Percentiles rank a stretch among this genome's conserved stretches.
phyloP scores from a whole-genome alignment of 176 grass and related monocot species.

The Cenchrus fungigraminus region DNA sequence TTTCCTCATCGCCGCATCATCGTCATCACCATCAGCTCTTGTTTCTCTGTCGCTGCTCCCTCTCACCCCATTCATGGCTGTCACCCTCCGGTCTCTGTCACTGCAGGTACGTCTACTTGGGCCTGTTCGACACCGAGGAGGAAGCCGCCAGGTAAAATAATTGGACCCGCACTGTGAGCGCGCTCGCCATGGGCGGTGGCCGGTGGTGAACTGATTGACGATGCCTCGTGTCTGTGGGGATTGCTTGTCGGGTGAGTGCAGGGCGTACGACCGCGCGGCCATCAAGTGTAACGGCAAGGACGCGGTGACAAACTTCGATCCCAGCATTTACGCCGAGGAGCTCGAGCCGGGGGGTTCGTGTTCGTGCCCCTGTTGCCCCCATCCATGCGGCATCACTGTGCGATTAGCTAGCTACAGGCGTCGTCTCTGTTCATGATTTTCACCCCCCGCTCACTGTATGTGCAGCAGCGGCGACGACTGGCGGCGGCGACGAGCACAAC shows the following conservation, averaged over 20 bases:
- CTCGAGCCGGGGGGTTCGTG: slow-evolving; percentile 35
- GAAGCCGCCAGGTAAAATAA: slow-evolving; percentile 85
- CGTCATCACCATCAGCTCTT: not conserved
- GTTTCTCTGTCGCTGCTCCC: not conserved
- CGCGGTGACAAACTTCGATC: slow-evolving; percentile 84
- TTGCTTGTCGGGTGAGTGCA: slow-evolving; percentile 34
- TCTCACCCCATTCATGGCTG: slow-evolving; percentile 14
- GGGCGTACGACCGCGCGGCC: slow-evolving; percentile 82
- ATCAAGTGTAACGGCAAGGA: slow-evolving; percentile 93
- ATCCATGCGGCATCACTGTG: not conserved
- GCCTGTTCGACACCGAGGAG: slow-evolving; percentile 83
- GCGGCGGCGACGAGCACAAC: slow-evolving; percentile 64
- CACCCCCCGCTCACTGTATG: not conserved
- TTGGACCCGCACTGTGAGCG: slow-evolving; percentile 41
- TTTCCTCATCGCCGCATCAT: not conserved
- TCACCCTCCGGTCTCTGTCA: not conserved
- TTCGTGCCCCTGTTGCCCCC: not conserved
- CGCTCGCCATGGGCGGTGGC: not conserved
- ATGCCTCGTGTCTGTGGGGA: slow-evolving; percentile 14
- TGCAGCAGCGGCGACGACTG: slow-evolving; percentile 25
- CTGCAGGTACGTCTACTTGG: slow-evolving; percentile 87
- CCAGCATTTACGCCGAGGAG: slow-evolving; percentile 72
- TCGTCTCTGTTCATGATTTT: not conserved
- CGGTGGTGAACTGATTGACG: slow-evolving; percentile 44
- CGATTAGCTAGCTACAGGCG: not conserved